Base-by-base conservation (phyloP, 2,329 filamentous ascomycete genomes). In the Lomentospora prolificans region DNA sequence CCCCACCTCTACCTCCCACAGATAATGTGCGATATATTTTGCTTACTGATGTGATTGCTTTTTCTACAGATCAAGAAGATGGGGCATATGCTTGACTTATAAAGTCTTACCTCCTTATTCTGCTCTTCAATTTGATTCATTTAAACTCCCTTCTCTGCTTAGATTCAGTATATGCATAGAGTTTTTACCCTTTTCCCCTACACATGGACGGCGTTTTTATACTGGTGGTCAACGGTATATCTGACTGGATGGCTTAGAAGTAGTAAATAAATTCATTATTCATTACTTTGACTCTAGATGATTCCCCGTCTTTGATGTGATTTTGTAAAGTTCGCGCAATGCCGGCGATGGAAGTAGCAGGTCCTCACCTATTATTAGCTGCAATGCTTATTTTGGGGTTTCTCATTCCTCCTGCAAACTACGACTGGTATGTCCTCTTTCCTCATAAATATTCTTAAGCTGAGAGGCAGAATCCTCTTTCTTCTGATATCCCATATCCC, bases 51-150 rank as follows among this genome's bases (percentile, higher is more conserved):
- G 28, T 33, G 4, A 14, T 28, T 41, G n/a, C 24, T 33, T 3
- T 8, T 10, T 4, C 7, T 19, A 6, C 58, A 90, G 87, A 91
- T 94, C 60, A 85, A 89, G 61, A 90, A 90, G 69, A 92, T 94
- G 88, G 88, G 89, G 8, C 88, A 94, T 64, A 84, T 92, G 82
- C 66, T 87, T 39, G 78, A 84, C 51, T 78, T 82, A 19, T 55
- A 55, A 22, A 50, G 25, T 14, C 75, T 74, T 33, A 22, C 17
- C 8, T 51, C 31, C 25, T 30, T 39, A 25, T 39, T 48, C 36
- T 39, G 24, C 53, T 22, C 31, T 30, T 50, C 25, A 36, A n/a
- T n/a, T n/a, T 22, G 39, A 30, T 28, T 33, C 12, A 55, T 50
- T n/a, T 14, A 28, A 22, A 33, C 19, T 3, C 27, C 39, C 22